phyloP scores from a whole-genome alignment of 148 eudicot species.

The Spergularia bocconei region DNA sequence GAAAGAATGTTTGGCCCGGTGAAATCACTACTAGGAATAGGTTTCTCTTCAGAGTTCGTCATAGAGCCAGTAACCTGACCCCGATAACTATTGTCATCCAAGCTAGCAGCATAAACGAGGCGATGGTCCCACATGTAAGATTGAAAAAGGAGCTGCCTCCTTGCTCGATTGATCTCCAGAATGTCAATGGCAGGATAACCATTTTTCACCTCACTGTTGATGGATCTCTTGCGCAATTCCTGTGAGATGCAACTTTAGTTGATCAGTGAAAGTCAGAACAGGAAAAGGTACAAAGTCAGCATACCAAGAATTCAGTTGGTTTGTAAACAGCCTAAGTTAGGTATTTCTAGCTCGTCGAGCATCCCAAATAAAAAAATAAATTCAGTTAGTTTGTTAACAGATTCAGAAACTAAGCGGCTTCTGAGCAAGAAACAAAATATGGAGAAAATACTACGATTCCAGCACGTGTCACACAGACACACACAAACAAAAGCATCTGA shows the following conservation, averaged over 20 bases:
- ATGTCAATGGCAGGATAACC: slow-evolving; percentile 70
- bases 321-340: too few relatives aligned
- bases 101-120: slow-evolving; percentile 61
- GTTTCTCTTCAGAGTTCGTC: slow-evolving; percentile 32
- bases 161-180: slow-evolving; percentile 73
- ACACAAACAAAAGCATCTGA: neutral
- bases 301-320: neutral
- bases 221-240: slow-evolving; percentile 57
- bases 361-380: too few relatives aligned
- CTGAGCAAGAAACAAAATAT: neutral
- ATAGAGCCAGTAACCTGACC: slow-evolving; percentile 13
- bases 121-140: slow-evolving; percentile 91
- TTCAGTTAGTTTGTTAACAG: neutral
- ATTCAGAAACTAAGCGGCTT: neutral
- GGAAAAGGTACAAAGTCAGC: neutral
- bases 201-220: slow-evolving; percentile 43
- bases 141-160: slow-evolving; percentile 77
- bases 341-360: too few relatives aligned
- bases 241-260: slow-evolving; percentile 21
- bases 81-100: slow-evolving; percentile 31
- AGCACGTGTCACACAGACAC: neutral
- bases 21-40: slow-evolving; percentile 25
- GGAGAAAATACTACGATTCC: neutral
- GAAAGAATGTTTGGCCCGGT: slow-evolving; percentile 25
- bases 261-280: neutral